Percentiles rank a stretch among this genome's conserved stretches.
phyloP scores from a whole-genome alignment of 352 stramenopile species.

The Phytophthora agathidicida region DNA sequence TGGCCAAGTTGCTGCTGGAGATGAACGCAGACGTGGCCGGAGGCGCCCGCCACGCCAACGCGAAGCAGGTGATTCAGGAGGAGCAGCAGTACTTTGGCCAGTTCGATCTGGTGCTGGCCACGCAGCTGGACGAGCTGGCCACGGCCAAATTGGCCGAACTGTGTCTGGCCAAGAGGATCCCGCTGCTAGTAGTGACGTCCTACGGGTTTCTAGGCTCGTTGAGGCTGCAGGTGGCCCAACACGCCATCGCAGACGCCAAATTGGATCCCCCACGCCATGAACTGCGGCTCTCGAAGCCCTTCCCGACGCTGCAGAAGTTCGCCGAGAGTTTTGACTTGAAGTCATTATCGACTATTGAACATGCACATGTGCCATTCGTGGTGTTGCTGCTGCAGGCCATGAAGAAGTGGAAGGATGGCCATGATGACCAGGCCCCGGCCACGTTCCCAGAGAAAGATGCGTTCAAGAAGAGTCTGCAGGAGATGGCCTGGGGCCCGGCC shows the following conservation, averaged over 20 bases:
- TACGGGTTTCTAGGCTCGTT: constrained; percentile 94
- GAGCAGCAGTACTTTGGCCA: constrained; percentile 66
- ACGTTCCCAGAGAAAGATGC: constrained; percentile 91
- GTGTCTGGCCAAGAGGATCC: constrained; percentile 74
- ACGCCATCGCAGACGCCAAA: constrained; percentile 92
- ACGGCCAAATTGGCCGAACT: constrained; percentile 63
- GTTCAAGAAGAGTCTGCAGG: constrained; percentile 84
- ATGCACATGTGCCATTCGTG: constrained; percentile 94
- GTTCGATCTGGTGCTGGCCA: constrained; percentile 89
- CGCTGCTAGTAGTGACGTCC: constrained; percentile 85
- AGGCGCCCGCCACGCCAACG: constrained; percentile 44
- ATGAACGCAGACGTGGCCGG: constrained; percentile 96
- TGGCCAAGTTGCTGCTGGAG: constrained; percentile 90
- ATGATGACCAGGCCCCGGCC: constrained; percentile 56
- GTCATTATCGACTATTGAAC: constrained; percentile 80
- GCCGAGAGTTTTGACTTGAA: constrained; percentile 66
- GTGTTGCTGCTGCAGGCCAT: constrained; percentile 89
- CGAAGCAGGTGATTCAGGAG: constrained; percentile 53
- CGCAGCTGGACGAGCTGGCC: constrained; percentile 76
- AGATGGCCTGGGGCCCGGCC: constrained; percentile 51
- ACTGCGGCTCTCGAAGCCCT: constrained; percentile 84
- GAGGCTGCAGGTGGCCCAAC: constrained; percentile 86
- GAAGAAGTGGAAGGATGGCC: constrained; percentile 56
- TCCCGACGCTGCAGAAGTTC: constrained; percentile 70
- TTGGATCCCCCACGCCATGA: constrained; percentile 87